Evolutionary conservation across 1,139 yeast genomes (phyloP).

Genomic region (Diutina ranongensis): DNA sequence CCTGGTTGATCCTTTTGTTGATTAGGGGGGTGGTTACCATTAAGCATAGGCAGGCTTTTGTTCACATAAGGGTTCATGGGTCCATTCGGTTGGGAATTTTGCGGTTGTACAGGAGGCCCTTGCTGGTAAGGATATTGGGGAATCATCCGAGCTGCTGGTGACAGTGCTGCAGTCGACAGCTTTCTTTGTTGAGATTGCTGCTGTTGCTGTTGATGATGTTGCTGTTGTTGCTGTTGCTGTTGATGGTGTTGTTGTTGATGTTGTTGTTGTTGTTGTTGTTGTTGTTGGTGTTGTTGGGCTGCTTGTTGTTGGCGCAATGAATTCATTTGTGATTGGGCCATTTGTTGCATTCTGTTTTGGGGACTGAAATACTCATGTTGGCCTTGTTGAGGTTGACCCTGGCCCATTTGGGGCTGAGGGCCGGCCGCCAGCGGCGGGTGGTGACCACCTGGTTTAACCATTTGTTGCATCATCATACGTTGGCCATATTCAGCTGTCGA

Average conservation of each 20-base stretch:
- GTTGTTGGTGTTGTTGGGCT: constrained; percentile 11
- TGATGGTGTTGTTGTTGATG: constrained; percentile 7
- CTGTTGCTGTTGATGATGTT: constrained; percentile 12
- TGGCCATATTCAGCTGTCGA: constrained; percentile 12
- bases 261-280: constrained; percentile 9
- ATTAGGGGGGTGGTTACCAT: background rate
- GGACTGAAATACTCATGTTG: background rate
- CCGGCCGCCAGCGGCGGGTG: constrained; percentile 13
- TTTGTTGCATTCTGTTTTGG: constrained; percentile 8
- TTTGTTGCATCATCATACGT: constrained; percentile 17
- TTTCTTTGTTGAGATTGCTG: constrained; percentile 5
- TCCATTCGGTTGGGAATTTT: constrained; percentile 9
- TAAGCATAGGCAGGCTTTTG: constrained; percentile 1
- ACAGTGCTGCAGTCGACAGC: constrained; percentile 1
- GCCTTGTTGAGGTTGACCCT: background rate
- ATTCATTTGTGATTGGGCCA: constrained; percentile 27
- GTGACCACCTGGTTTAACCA: constrained; percentile 9
- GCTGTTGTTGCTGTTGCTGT: constrained; percentile 16
- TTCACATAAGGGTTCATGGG: constrained; percentile 17
- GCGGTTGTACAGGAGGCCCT: constrained; percentile 6
- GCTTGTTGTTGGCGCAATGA: constrained; percentile 27
- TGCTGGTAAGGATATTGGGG: constrained; percentile 9
- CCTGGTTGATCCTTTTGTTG: background rate
- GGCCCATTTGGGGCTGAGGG: background rate
- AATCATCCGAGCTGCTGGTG: constrained; percentile 1